Evolutionary conservation across 257 asterid genomes (phyloP).

Genomic region (Vinca minor): DNA sequence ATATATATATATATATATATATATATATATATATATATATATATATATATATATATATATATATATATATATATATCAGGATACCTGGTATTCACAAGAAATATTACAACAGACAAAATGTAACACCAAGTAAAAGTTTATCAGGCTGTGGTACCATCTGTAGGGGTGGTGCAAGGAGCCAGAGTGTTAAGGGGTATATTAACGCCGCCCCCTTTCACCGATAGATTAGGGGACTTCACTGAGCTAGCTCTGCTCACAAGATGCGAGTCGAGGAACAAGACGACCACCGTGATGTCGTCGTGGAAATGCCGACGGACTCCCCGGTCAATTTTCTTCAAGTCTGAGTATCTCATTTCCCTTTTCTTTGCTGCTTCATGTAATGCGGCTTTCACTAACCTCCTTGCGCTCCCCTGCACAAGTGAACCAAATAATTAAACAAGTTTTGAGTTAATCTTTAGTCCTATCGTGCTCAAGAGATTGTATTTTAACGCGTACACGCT

Average conservation of each 20-base stretch:
- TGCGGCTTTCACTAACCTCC: conserved; percentile 69
- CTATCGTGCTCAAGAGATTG: neutral
- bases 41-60: conserved; percentile 17
- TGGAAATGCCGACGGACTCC: conserved; percentile 90
- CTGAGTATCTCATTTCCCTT: conserved; percentile 90
- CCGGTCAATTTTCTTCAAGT: conserved; percentile 76
- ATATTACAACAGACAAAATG: conserved; percentile 25
- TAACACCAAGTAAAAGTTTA: conserved; percentile 18
- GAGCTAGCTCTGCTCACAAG: conserved; percentile 69
- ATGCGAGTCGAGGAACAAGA: conserved; percentile 62
- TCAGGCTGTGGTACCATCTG: conserved; percentile 29
- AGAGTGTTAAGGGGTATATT: conserved; percentile 36
- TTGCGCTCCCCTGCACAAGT: conserved; percentile 63
- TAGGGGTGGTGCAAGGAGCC: conserved; percentile 40
- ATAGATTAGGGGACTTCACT: conserved; percentile 35
- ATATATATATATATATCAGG: conserved; percentile 22
- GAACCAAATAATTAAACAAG: neutral
- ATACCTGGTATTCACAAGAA: conserved; percentile 40
- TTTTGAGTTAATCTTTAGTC: neutral
- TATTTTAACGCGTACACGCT: neutral
- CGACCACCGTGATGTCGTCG: conserved; percentile 72
- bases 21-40: conserved; percentile 16
- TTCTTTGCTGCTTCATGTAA: conserved; percentile 84
- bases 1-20: conserved; percentile 19
- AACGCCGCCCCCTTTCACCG: conserved; percentile 64